Base-by-base conservation (phyloP, 2,329 filamentous ascomycete species). In the Reticulascus tulasneorum region DNA sequence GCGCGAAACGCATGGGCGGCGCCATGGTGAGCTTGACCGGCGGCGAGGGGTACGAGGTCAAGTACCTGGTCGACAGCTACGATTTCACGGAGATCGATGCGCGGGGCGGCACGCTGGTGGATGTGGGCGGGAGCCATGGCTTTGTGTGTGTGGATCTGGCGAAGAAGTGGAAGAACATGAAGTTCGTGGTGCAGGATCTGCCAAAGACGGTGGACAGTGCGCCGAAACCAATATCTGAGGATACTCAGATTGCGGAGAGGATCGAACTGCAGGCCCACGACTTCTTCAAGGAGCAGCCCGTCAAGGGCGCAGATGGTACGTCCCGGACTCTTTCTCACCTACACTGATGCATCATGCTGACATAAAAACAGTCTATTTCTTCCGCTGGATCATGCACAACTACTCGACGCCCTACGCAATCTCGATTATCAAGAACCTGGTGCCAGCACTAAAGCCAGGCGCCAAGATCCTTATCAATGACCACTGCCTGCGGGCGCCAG, bases 121-220 rank as follows among this genome's bases (percentile, higher is more conserved):
- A 82, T 36, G 48, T 79, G 11, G 77, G 78, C 9, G 77, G 78
- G 3, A 74, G 70, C 13, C 71, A 73, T 34, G 78, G 78, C 1
- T 73, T 77, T 29, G 69, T 73, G n/a, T 69, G 63, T 29, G 62
- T 74, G n/a, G 72, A 69, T 4, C 57, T 82, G 27, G 77, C 73
- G 3, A 60, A 61, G 42, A 56, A 54, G 37, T 77, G 69, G 55
- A 62, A 62, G 29, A 38, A 50, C 12, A 47, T 60, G 36, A 48
- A 44, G 16, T 53, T 59, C 31, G 44, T 56, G 12, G 51, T 64
- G 8, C 56, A 65, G 41, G 60, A 65, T 39, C 33, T 42, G 5
- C 40, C 27, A 8, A 42, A 45, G 23, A 44, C 47, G 3, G 25
- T 40, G 9, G 36, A 47, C 13, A 40, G 37, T 26, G 41, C 37